Evolutionary conservation across 768 basidiomycete genomes (phyloP), one percentile per base, ranked within the genome.

Genomic region (Naematelia aurantialba): DNA sequence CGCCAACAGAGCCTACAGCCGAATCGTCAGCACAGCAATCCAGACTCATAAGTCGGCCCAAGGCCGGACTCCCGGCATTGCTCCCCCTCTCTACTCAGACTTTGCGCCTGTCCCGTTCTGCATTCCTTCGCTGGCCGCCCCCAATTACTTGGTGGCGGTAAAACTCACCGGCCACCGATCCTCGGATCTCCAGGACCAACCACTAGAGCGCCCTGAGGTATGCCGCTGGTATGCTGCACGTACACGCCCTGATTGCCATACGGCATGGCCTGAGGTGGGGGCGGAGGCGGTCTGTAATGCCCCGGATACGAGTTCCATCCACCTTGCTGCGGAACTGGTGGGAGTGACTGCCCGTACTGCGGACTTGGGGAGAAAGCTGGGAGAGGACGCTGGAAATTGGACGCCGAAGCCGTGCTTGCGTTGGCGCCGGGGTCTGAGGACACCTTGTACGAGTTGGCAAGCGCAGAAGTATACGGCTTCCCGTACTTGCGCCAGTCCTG

Each of bases 401-500:
- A 44, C 1, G 72, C 46, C 4, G 69, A 53, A 45, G 52, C 31
- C 2, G 66, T 61, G 14, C 64, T 62, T 22, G 66, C 59, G 47
- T 72, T 72, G 11, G 60, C 26, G 10, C 26, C 17, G 14, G 61
- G 58, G 2, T 25, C 21, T 4, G 59, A 56, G 11, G 62, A 55
- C 4, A 47, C 52, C 2, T 62, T 55, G 46, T 67, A 73, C 10
- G 72, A 73, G 19, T 57, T 49, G 0, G 63, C 59, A 10, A 73
- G 54, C 5, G 72, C 67, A 12, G 65, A 63, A 4, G 52, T 73
- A 51, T 63, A 73, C 10, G 62, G 67, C 60, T 73, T 73, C 21
- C 69, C 72, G 57, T 70, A 73, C 55, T 73, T 73, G 11, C 56
- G 49, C 72, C 72, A 73, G 44, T 73, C 72, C 68, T 73, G 34